Evolutionary conservation across 1,284 basidiomycete species (phyloP).

Genomic region (Fomitopsis palustris): DNA sequence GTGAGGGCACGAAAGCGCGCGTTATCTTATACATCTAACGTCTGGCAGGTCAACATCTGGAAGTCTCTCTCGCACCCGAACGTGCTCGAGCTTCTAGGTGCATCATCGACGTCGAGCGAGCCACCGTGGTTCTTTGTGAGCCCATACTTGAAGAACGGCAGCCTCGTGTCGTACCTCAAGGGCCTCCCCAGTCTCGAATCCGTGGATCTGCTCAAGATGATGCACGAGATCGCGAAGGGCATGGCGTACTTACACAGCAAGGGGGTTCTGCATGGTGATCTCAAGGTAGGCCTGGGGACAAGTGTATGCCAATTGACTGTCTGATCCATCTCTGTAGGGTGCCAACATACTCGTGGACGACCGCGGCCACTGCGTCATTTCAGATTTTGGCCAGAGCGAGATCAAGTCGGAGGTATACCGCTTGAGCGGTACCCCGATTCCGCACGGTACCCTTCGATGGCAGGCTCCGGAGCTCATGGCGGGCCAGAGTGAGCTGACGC

Average conservation of each 20-base stretch:
- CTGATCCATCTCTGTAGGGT: conserved; percentile 37
- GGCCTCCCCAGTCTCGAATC: conserved; percentile 27
- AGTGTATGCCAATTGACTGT: background rate
- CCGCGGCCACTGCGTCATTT: conserved; percentile 59
- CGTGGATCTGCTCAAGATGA: conserved; percentile 51
- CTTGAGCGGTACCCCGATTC: conserved; percentile 47
- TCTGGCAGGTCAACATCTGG: conserved; percentile 31
- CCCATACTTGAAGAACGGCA: conserved; percentile 48
- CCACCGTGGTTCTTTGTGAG: conserved; percentile 54
- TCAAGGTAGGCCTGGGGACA: conserved; percentile 45
- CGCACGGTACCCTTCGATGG: conserved; percentile 66
- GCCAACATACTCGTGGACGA: conserved; percentile 75
- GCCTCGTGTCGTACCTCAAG: conserved; percentile 44
- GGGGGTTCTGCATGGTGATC: conserved; percentile 69
- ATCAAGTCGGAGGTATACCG: conserved; percentile 69
- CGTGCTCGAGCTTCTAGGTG: conserved; percentile 40
- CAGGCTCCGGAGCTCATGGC: conserved; percentile 69
- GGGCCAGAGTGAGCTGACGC: conserved; percentile 48
- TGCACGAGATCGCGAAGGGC: conserved; percentile 71
- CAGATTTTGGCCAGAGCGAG: conserved; percentile 78
- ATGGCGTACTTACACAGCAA: conserved; percentile 71
- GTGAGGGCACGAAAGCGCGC: conserved; percentile 2
- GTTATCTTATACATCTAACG: background rate
- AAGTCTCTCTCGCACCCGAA: conserved; percentile 37
- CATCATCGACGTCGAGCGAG: conserved; percentile 36